Conservation (phyloP, 2,329 filamentous ascomycete genomes). For the Fusarium pseudograminearum region DNA sequence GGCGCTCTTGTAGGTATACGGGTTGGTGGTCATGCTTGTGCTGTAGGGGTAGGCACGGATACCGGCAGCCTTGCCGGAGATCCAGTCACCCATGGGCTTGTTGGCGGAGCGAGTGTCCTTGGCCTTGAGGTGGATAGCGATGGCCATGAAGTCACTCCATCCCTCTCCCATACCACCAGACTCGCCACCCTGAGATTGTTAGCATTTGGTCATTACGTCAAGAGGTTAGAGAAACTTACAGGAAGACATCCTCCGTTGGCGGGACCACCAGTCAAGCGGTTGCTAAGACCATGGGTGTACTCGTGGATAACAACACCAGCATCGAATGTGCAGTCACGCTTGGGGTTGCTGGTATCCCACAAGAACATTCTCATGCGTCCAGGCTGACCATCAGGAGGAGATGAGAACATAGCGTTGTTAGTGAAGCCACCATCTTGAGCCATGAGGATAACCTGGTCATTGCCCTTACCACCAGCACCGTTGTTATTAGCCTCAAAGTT, state of each 20-base stretch:
- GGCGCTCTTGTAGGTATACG: slow-evolving; percentile 60
- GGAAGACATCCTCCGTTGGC: slow-evolving; percentile 63
- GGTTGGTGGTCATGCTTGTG: slow-evolving; percentile 62
- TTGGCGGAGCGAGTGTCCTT: slow-evolving; percentile 59
- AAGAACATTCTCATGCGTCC: slow-evolving; percentile 71
- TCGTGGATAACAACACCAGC: slow-evolving; percentile 71
- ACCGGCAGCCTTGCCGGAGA: slow-evolving; percentile 57
- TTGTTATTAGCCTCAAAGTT: slow-evolving; percentile 72
- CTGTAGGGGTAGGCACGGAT: slow-evolving; percentile 66
- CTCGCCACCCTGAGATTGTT: slow-evolving; percentile 53
- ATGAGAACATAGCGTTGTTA: slow-evolving; percentile 70
- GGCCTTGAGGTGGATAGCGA: slow-evolving; percentile 61
- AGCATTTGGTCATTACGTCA: rapidly evolving
- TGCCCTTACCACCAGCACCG: slow-evolving; percentile 62
- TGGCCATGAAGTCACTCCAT: slow-evolving; percentile 68
- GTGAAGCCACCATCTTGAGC: slow-evolving; percentile 66
- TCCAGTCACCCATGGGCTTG: slow-evolving; percentile 65
- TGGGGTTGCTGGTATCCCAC: slow-evolving; percentile 62
- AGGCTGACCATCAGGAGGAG: slow-evolving; percentile 62
- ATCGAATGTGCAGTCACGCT: slow-evolving; percentile 69
- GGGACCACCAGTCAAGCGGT: slow-evolving; percentile 69
- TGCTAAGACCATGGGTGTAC: slow-evolving; percentile 64
- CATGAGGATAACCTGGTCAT: slow-evolving; percentile 67
- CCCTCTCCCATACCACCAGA: slow-evolving; percentile 69
- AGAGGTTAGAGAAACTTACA: neutral